These are phyloP conservation scores for Trametes hirsuta DNA, from an alignment of 1,284 basidiomycete genomes.

Conservation along the genomic window DNA sequence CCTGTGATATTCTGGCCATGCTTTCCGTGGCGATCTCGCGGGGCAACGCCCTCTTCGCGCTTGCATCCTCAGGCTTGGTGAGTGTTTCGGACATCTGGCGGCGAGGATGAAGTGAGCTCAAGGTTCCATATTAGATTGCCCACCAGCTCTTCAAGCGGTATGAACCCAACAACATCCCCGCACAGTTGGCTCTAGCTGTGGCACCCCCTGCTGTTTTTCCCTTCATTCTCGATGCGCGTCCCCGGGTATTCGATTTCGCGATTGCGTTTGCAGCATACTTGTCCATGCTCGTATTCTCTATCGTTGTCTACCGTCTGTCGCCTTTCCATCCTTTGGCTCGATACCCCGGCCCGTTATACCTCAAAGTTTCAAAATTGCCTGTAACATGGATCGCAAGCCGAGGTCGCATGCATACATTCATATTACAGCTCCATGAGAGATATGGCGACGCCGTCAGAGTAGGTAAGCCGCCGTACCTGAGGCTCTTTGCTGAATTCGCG, in stretches of 20 bases:
- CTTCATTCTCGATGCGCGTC: too few species aligned
- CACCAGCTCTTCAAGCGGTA: neutral
- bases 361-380: constrained; percentile 30
- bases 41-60: too few species aligned
- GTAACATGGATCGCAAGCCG: constrained; percentile 20
- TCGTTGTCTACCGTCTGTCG: constrained; percentile 33
- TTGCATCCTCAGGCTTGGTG: too few species aligned
- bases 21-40: too few species aligned
- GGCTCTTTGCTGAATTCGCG: too few species aligned
- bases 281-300: constrained; percentile 22
- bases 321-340: constrained; percentile 34
- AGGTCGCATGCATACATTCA: constrained; percentile 31
- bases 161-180: neutral
- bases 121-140: neutral
- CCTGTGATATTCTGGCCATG: too few species aligned
- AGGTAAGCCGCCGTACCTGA: too few species aligned
- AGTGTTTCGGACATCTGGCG: too few species aligned
- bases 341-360: constrained; percentile 34
- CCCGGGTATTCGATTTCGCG: too few species aligned
- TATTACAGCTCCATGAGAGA: constrained; percentile 27
- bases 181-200: neutral
- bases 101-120: too few species aligned
- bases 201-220: neutral
- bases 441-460: constrained; percentile 36
- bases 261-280: constrained; percentile 4